Conservation (phyloP, 2,329 filamentous ascomycete species). For the Aspergillus pseudotamarii region DNA sequence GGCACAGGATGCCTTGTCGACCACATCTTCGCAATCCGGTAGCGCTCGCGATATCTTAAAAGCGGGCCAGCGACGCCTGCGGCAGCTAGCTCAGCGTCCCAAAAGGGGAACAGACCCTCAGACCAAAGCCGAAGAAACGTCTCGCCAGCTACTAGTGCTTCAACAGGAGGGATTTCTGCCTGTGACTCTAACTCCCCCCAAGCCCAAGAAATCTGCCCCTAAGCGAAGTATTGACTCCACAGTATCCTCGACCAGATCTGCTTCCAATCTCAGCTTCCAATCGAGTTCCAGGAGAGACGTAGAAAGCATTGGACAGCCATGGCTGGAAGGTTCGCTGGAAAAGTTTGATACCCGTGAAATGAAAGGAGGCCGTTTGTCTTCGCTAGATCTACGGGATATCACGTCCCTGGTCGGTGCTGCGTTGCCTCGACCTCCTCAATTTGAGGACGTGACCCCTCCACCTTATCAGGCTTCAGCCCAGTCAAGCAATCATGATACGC, state of each 20-base stretch:
- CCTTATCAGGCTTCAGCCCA: conserved; percentile 18
- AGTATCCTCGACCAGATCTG: conserved; percentile 17
- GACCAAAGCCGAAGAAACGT: conserved; percentile 29
- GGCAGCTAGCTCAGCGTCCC: conserved; percentile 37
- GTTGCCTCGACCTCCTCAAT: conserved; percentile 28
- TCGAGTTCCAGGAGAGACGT: conserved; percentile 37
- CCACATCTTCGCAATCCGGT: conserved; percentile 22
- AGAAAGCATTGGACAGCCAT: conserved; percentile 42
- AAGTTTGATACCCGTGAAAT: conserved; percentile 16
- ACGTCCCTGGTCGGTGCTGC: conserved; percentile 37
- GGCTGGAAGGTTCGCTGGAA: conserved; percentile 35
- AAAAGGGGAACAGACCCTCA: conserved; percentile 29
- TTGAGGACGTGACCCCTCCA: conserved; percentile 27
- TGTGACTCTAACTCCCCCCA: not conserved
- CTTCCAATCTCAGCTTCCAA: conserved; percentile 26
- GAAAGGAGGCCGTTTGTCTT: conserved; percentile 26
- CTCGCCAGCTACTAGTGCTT: conserved; percentile 32
- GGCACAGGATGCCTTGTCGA: conserved; percentile 26
- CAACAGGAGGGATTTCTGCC: conserved; percentile 35
- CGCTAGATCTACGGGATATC: conserved; percentile 37
- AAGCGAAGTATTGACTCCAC: conserved; percentile 28
- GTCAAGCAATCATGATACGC: not conserved
- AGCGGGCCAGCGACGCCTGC: conserved; percentile 38
- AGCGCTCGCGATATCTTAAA: conserved; percentile 33
- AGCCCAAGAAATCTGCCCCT: conserved; percentile 21